Base-by-base conservation (phyloP, 2,329 filamentous ascomycete genomes). In the Botryosphaeria agaves region DNA sequence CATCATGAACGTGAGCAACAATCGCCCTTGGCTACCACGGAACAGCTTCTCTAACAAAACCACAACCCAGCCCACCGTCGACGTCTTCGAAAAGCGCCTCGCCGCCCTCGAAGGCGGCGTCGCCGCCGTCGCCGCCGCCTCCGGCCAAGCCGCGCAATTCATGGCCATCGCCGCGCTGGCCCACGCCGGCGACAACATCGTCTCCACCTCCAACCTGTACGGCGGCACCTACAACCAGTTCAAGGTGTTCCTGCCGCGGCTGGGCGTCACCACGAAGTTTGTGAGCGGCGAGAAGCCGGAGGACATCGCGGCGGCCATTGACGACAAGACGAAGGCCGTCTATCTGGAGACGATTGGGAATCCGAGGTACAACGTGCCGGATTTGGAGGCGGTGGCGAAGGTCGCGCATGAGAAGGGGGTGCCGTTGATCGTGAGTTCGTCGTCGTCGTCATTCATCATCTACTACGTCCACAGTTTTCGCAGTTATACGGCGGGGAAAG, bases 171-270 rank as follows among this genome's bases (percentile, higher is more conserved):
- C 72, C 15, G 75, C 84, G 5, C 73, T 95, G n/a, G 83, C 83
- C 4, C 73, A 82, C 36, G 69, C 74, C 0, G 87, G 87, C 28
- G 85, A 94, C 63, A 94, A 94, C 62, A 92, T 94, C 43, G 70
- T 94, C 30, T 77, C 82, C 8, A 93, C 87, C 5, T 76, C 76
- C 30, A 92, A 91, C 57, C 63, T 94, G 34, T 93, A 94, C 57
- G 85, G 85, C 40, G 85, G 85, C 51, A 94, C 87, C 11, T 94
- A 93, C 64, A 94, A 95, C 60, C 87, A 94, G 62, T 73, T 94
- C 60, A 94, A 94, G 61, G 84, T 94, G 27, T 69, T 83, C 41
- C 64, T 94, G 33, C 78, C 83, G 5, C 72, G 85, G n/a, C 59
- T 93, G 27, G 87, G 87, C 37, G 84, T 95, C 48, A 63, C 64